Evolutionary conservation across 805 yeast species (phyloP).

Genomic region (Candida xyloterini): DNA sequence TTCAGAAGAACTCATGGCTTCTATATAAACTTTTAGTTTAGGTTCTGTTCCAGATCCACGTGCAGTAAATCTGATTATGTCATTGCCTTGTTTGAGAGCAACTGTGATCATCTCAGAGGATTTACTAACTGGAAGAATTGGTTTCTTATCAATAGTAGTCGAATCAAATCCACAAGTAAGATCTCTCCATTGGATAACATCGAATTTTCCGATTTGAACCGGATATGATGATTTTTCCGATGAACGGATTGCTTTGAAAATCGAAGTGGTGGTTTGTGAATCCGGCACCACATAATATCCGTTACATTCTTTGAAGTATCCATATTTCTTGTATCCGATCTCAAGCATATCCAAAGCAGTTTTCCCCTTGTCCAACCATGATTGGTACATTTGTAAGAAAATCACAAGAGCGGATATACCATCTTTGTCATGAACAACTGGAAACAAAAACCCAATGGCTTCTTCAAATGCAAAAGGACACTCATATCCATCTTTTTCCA

Average conservation of each 20-base stretch:
- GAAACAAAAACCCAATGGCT: slow-evolving; percentile 93
- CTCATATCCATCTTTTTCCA: slow-evolving; percentile 56
- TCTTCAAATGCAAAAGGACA: slow-evolving; percentile 95
- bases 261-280: slow-evolving; percentile 45
- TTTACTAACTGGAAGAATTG: slow-evolving; percentile 68
- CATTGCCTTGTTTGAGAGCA: slow-evolving; percentile 34
- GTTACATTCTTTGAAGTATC: slow-evolving; percentile 80
- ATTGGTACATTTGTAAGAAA: slow-evolving; percentile 65
- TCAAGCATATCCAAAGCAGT: slow-evolving; percentile 51
- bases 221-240: slow-evolving; percentile 43
- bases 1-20: slow-evolving; percentile 56
- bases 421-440: slow-evolving; percentile 84
- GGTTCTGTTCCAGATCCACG: slow-evolving; percentile 98
- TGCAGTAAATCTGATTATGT: slow-evolving; percentile 68
- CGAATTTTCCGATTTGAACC: slow-evolving; percentile 50
- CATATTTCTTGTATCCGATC: slow-evolving; percentile 60
- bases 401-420: slow-evolving; percentile 80
- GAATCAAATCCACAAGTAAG: slow-evolving; percentile 81
- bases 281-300: slow-evolving; percentile 75
- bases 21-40: slow-evolving; percentile 86
- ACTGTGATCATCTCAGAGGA: slow-evolving; percentile 86
- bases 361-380: slow-evolving; percentile 41
- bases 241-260: slow-evolving; percentile 47
- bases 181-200: slow-evolving; percentile 73
- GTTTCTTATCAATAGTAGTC: slow-evolving; percentile 51